These are phyloP conservation scores for Aspergillus neotritici DNA, from an alignment of 2,329 filamentous ascomycete genomes.

Conservation along the genomic window DNA sequence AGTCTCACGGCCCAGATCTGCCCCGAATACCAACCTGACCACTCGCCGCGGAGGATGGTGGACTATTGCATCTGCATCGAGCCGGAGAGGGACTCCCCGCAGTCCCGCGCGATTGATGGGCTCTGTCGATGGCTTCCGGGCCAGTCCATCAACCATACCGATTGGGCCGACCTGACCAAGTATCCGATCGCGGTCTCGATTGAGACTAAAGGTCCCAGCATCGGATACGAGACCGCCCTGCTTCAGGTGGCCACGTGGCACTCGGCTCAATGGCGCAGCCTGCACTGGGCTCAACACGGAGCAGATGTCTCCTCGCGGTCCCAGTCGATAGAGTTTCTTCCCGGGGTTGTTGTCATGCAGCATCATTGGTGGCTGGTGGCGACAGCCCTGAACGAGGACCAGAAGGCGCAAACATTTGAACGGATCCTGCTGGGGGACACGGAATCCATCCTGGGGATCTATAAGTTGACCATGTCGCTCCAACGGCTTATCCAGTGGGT, in stretches of 20 bases:
- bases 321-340: neutral
- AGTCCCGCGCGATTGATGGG: neutral
- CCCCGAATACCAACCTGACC: neutral
- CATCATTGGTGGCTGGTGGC: too few species aligned
- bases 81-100: neutral
- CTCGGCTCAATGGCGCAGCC: neutral
- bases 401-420: too few species aligned
- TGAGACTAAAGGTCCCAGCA: constrained; percentile 1
- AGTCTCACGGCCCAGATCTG: neutral
- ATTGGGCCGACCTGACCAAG: neutral
- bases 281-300: neutral
- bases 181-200: neutral
- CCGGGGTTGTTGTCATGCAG: neutral
- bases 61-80: constrained; percentile 1
- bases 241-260: neutral
- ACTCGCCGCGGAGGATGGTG: neutral
- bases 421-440: too few species aligned
- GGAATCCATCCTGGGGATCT: too few species aligned
- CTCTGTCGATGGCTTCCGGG: neutral
- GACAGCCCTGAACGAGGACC: too few species aligned
- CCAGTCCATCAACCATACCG: constrained; percentile 1
- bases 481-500: too few species aligned
- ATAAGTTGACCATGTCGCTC: too few species aligned
- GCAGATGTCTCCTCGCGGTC: neutral
- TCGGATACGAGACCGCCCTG: neutral